Conservation (phyloP, 2,329 filamentous ascomycete genomes). For the Colletotrichum coccodes region DNA sequence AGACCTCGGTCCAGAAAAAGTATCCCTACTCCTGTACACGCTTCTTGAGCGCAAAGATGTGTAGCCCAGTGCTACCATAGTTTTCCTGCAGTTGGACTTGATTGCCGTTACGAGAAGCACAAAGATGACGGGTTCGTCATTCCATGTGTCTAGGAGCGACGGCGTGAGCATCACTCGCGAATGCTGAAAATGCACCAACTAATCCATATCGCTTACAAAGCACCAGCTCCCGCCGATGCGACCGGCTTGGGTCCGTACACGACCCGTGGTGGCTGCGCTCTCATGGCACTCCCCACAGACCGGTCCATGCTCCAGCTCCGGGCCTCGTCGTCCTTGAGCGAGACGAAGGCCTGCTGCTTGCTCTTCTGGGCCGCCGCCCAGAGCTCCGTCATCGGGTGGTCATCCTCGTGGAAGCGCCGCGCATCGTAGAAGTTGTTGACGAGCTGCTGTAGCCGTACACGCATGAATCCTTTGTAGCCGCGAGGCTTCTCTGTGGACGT, state of each 20-base stretch:
- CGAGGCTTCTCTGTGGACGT: background rate
- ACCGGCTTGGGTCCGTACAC: background rate
- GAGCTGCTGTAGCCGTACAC: conserved; percentile 1
- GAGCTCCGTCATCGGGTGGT: background rate
- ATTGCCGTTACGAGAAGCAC: no score
- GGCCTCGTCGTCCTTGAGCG: background rate
- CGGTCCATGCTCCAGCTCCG: background rate
- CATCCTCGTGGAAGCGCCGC: background rate
- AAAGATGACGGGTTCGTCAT: no score
- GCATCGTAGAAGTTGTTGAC: background rate
- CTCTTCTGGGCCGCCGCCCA: conserved; percentile 11
- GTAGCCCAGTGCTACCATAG: no score
- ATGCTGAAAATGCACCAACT: no score
- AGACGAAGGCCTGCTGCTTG: background rate
- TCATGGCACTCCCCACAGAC: background rate
- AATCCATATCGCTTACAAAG: no score
- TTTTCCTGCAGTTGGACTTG: no score
- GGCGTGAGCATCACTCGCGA: no score
- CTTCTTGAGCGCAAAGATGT: no score
- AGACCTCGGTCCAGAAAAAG: no score
- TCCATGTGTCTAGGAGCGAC: no score
- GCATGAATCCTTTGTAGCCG: background rate
- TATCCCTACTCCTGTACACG: no score
- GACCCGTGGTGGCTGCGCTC: background rate
- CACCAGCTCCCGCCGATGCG: no score